Evolutionary conservation across 495 filamentous ascomycete species (phyloP), one percentile per base, ranked within the genome.

Genomic region (Endocarpon pusillum): DNA sequence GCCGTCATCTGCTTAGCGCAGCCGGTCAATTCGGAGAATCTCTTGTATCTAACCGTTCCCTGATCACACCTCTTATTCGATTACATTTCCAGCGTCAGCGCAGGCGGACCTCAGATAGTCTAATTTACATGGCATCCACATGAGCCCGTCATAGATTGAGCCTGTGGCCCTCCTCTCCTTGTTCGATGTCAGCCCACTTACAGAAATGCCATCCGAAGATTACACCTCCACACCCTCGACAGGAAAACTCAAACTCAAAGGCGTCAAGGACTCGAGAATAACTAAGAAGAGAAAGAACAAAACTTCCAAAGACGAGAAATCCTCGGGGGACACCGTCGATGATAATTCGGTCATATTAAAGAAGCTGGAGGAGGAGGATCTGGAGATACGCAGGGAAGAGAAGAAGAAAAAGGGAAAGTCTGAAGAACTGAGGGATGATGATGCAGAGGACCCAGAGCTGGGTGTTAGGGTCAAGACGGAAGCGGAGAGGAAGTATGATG

Each of bases 191-290:
- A n/a, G n/a, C n/a, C n/a, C n/a, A n/a, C n/a, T n/a, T n/a, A 32
- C 20, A 35, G 39, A 38, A 19, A 76, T 73, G 70, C 61, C 66
- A 18, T 53, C 64, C 35, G 73, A 81, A 45, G 81, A 84, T 28
- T 89, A 87, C 62, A 40, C 59, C n/a, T 59, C 74, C 42, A 55
- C 66, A 30, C 58, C 65, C 40, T 66, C 67, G 37, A 67, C 72
- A 36, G 77, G 76, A 39, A 69, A 71, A 18, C 73, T 91, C 27
- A 84, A 82, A 48, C 69, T 93, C 28, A 93, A 93, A 57, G 80
- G 82, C 44, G 63, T 71, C 41, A 60, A 59, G 40, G 54, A 55
- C 37, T 51, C 55, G 33, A 54, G 63, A 40, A 50, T 66, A 42
- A 51, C 66, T 43, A 64, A 73, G 48, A 61, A 72, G 45, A 72